phyloP scores from a whole-genome alignment of 2,329 filamentous ascomycete genomes.

The Cladophialophora chaetospira region DNA sequence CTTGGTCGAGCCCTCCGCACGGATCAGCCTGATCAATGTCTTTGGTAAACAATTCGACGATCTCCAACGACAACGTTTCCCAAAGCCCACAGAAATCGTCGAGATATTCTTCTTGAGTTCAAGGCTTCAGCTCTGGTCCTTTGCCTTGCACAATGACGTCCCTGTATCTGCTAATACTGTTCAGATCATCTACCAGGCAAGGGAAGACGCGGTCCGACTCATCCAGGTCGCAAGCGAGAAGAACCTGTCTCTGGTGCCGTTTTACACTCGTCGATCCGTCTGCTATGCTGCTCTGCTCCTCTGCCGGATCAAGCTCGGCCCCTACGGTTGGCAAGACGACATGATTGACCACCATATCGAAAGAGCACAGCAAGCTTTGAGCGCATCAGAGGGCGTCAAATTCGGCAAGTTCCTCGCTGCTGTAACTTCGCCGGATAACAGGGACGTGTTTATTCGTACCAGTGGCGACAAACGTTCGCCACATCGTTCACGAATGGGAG shows the following conservation, averaged over 20 bases:
- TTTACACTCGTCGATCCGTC: conserved; percentile 18
- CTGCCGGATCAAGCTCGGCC: conserved; percentile 18
- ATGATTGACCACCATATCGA: conserved; percentile 17
- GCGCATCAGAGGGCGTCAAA: neutral
- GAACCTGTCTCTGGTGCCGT: conserved; percentile 17
- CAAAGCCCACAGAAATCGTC: conserved; percentile 11
- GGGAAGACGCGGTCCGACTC: conserved; percentile 15
- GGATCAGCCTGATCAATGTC: conserved; percentile 21
- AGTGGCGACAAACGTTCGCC: conserved; percentile 10
- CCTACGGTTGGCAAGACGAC: conserved; percentile 13
- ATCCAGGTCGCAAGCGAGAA: conserved; percentile 19
- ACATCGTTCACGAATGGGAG: conserved; percentile 13
- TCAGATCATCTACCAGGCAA: conserved; percentile 9
- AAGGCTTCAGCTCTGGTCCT: conserved; percentile 21
- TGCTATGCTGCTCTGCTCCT: conserved; percentile 20
- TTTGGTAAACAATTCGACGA: conserved; percentile 19
- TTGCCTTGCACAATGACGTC: conserved; percentile 17
- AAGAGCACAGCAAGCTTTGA: conserved; percentile 10
- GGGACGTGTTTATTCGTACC: conserved; percentile 8
- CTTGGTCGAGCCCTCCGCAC: conserved; percentile 7
- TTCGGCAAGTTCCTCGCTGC: conserved; percentile 1
- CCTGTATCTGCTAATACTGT: conserved; percentile 10
- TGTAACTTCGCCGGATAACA: conserved; percentile 16
- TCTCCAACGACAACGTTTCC: neutral
- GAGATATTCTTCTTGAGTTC: conserved; percentile 21